Conservation (phyloP, 495 filamentous ascomycete species). For the Penicillium riverlandense region DNA sequence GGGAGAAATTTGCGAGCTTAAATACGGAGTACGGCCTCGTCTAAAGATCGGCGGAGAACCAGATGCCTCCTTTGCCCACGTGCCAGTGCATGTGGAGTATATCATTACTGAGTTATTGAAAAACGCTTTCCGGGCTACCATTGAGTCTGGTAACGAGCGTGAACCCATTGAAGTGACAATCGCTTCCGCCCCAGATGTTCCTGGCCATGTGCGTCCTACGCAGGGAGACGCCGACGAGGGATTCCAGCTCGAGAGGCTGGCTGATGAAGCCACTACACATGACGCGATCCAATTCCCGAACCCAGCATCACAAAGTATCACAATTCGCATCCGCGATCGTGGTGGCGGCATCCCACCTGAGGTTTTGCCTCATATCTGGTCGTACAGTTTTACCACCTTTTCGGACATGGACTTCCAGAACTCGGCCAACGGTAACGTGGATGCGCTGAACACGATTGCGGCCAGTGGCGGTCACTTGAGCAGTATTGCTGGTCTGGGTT, state of each 20-base stretch:
- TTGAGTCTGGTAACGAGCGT: conserved; percentile 70
- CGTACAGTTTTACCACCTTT: conserved; percentile 94
- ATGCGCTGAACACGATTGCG: conserved; percentile 68
- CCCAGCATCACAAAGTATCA: conserved; percentile 71
- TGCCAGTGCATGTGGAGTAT: conserved; percentile 94
- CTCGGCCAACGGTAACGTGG: conserved; percentile 42
- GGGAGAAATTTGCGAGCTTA: conserved; percentile 90
- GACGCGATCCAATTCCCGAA: conserved; percentile 34
- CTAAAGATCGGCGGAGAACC: conserved; percentile 77
- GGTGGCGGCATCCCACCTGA: conserved; percentile 86
- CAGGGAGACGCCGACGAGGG: conserved; percentile 23
- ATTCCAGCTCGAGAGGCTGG: conserved; percentile 23
- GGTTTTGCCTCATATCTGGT: conserved; percentile 82
- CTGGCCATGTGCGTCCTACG: conserved; percentile 12
- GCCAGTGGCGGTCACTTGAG: conserved; percentile 57
- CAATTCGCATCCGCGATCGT: conserved; percentile 90
- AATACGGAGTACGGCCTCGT: conserved; percentile 82
- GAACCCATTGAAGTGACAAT: conserved; percentile 89
- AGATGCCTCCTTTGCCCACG: conserved; percentile 76
- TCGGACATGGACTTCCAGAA: conserved; percentile 49
- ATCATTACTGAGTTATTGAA: conserved; percentile 94
- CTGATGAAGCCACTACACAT: conserved; percentile 23
- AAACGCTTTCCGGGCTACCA: conserved; percentile 88
- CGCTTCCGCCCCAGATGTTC: conserved; percentile 67
- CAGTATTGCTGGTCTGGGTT: conserved; percentile 86